phyloP scores from a whole-genome alignment of 2,329 filamentous ascomycete species.

The Penicillium thymicola region DNA sequence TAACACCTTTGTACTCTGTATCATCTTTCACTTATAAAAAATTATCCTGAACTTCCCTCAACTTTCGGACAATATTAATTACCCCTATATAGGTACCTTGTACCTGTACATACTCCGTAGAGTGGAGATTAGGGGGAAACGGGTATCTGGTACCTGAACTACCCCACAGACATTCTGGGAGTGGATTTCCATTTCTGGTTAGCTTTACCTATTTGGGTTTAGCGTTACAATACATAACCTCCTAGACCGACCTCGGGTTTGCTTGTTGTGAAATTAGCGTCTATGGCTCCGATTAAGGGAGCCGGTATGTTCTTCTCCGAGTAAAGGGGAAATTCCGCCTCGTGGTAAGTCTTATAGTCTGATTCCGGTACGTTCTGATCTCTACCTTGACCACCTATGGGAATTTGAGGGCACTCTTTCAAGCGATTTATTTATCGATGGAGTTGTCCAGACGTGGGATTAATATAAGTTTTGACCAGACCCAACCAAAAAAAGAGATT shows the following conservation, averaged over 20 bases:
- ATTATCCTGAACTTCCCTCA: not conserved
- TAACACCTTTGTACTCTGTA: not conserved
- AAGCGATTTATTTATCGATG: not conserved
- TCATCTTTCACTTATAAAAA: not conserved
- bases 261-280: not conserved
- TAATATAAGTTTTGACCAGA: not conserved
- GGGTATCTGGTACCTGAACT: not conserved
- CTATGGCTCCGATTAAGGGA: no score
- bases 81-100: not conserved
- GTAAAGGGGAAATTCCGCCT: not conserved
- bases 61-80: not conserved
- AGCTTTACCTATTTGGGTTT: not conserved
- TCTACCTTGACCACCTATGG: not conserved
- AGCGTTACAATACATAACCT: not conserved
- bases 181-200: not conserved
- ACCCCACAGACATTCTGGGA: not conserved
- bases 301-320: not conserved
- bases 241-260: no score
- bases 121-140: not conserved
- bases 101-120: not conserved
- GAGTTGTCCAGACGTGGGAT: not conserved
- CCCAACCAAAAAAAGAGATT: not conserved
- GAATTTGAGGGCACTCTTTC: not conserved
- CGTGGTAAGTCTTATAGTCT: not conserved
- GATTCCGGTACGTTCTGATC: not conserved